Percentiles rank a stretch among this genome's conserved stretches.
phyloP scores from a whole-genome alignment of 495 filamentous ascomycete species.

The Copromyces sp. region DNA sequence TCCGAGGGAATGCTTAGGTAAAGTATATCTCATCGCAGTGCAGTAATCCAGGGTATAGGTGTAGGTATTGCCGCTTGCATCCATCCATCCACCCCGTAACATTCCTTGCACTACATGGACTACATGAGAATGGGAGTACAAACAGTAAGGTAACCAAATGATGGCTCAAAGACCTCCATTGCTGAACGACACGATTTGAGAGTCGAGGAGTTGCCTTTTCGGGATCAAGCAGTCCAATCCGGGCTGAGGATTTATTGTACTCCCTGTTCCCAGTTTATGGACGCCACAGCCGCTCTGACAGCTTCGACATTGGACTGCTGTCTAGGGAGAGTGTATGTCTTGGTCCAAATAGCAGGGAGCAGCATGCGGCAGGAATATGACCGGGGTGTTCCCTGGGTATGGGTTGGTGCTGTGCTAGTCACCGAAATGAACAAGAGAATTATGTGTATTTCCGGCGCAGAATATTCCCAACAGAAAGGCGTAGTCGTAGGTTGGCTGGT shows the following conservation, averaged over 20 bases:
- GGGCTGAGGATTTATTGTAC: background rate
- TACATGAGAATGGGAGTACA: background rate
- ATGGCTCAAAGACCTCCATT: background rate
- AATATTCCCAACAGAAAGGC: background rate
- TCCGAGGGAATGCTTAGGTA: background rate
- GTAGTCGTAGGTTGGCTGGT: background rate
- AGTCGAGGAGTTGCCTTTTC: background rate
- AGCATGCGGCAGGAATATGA: background rate
- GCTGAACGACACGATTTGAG: background rate
- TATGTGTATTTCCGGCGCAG: background rate
- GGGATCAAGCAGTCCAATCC: background rate
- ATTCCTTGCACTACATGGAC: background rate
- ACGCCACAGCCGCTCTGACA: slow-evolving; percentile 8
- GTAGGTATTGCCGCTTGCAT: background rate
- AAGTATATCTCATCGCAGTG: background rate
- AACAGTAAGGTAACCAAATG: background rate
- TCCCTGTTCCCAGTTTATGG: background rate
- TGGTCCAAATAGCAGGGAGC: background rate
- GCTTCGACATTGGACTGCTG: background rate
- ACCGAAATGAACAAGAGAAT: background rate
- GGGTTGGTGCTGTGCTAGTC: background rate
- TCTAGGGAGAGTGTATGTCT: background rate
- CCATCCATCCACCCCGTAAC: background rate
- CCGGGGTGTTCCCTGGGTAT: background rate
- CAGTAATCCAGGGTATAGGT: background rate